Percentiles rank a stretch among this genome's conserved stretches.
These are phyloP conservation scores for Fistulifera pelliculosa DNA, from an alignment of 108 stramenopile species.

Conservation along the genomic window DNA sequence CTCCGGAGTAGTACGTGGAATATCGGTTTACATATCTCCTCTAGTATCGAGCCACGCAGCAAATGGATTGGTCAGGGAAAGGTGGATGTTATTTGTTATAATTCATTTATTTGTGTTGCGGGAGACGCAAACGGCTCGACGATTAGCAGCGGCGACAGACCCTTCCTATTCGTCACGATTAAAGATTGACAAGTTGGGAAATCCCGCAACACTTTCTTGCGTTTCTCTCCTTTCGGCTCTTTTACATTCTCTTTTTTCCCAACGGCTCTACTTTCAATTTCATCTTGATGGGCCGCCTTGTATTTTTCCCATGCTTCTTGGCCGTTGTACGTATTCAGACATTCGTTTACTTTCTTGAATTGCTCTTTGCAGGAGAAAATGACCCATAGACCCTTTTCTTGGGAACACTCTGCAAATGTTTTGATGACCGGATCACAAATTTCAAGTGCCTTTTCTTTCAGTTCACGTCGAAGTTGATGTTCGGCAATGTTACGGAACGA, in stretches of 20 bases:
- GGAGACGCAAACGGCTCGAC: too few relatives aligned
- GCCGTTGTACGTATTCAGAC: conserved; percentile 76
- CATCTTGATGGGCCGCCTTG: conserved; percentile 40
- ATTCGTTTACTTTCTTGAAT: conserved; percentile 66
- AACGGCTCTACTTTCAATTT: conserved; percentile 8
- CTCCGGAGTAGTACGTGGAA: too few relatives aligned
- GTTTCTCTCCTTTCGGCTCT: too few relatives aligned
- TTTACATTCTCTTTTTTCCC: neutral
- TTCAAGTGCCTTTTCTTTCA: conserved; percentile 68
- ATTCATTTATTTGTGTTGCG: too few relatives aligned
- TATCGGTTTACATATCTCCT: too few relatives aligned
- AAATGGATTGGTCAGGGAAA: too few relatives aligned
- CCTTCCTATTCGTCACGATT: too few relatives aligned
- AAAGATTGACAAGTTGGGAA: too few relatives aligned
- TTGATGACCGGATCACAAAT: conserved; percentile 59
- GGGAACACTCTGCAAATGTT: conserved; percentile 75
- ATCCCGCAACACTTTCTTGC: too few relatives aligned
- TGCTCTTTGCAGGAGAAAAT: conserved; percentile 71
- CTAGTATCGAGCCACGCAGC: too few relatives aligned
- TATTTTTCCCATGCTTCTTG: conserved; percentile 72
- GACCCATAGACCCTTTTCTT: conserved; percentile 73
- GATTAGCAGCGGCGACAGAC: too few relatives aligned
- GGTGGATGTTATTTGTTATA: too few relatives aligned
- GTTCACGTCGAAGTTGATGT: conserved; percentile 73
- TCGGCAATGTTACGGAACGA: conserved; percentile 71